Percentiles rank a stretch among this genome's conserved stretches.
phyloP scores from a whole-genome alignment of 108 stramenopile species.

The Licmophora abbreviata region DNA sequence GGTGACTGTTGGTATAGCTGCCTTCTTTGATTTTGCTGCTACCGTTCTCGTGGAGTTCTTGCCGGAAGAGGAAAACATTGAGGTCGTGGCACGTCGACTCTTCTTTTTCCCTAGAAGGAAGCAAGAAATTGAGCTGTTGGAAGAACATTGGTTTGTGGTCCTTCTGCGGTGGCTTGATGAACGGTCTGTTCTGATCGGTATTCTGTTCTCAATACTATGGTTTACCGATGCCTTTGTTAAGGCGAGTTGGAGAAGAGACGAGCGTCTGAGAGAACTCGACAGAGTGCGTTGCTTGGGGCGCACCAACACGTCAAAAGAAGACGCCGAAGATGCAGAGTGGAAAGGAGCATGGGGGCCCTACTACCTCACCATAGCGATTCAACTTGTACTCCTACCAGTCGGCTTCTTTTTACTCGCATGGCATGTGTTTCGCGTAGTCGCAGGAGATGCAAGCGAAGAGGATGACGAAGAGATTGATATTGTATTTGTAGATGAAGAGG shows the following conservation, averaged over 20 bases:
- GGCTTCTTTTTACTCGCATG: conserved; percentile 25
- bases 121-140: background rate
- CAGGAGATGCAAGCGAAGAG: background rate
- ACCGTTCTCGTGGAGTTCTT: background rate
- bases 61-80: no score
- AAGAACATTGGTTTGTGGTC: background rate
- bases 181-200: conserved; percentile 10
- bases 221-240: conserved; percentile 24
- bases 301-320: background rate
- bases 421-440: background rate
- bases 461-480: conserved; percentile 7
- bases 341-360: conserved; percentile 13
- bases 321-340: background rate
- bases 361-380: conserved; percentile 15
- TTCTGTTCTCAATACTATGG: conserved; percentile 39
- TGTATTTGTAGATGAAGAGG: conserved; percentile 1
- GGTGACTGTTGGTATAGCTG: background rate
- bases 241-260: conserved; percentile 9
- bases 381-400: conserved; percentile 29
- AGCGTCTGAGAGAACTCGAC: conserved; percentile 14
- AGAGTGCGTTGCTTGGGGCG: conserved; percentile 1
- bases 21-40: conserved; percentile 6
- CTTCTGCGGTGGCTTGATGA: conserved; percentile 7
- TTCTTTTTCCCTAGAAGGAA: conserved; percentile 1
- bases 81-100: no score